Percentiles rank a stretch among this genome's conserved stretches.
Conservation (phyloP, 1,284 basidiomycete genomes). For the Leccinum insigne region DNA sequence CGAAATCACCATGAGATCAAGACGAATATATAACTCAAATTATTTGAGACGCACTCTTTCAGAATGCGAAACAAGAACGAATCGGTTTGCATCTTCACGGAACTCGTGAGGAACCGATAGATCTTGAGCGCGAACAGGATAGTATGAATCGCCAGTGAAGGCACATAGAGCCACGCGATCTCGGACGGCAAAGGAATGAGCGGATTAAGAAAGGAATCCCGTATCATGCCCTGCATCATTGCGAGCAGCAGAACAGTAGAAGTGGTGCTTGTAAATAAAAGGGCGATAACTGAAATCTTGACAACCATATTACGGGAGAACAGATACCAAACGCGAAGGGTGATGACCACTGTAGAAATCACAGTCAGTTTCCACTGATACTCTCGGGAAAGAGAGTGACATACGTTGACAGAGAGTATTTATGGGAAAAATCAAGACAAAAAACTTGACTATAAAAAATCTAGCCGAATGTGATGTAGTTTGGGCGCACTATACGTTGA, state of each 20-base stretch:
- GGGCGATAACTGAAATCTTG: constrained; percentile 9
- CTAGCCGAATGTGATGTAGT: not conserved
- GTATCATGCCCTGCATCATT: not conserved
- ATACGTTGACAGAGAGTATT: constrained; percentile 12
- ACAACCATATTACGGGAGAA: constrained; percentile 14
- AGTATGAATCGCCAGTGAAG: constrained; percentile 22
- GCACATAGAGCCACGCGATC: constrained; percentile 17
- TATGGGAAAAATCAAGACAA: not conserved
- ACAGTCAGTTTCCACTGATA: not conserved
- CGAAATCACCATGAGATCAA: not conserved
- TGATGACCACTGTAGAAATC: constrained; percentile 15
- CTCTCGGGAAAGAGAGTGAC: not conserved
- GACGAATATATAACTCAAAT: not conserved
- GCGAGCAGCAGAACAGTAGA: constrained; percentile 3
- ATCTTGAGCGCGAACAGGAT: constrained; percentile 20
- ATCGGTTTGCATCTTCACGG: constrained; percentile 14
- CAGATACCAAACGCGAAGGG: constrained; percentile 25
- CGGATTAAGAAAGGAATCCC: not conserved
- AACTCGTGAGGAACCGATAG: constrained; percentile 24
- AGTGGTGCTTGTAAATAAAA: not conserved
- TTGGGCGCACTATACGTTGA: not conserved
- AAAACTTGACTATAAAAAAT: not conserved
- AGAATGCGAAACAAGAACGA: constrained; percentile 19
- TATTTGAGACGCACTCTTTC: constrained; percentile 16
- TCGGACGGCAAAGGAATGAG: not conserved